These are phyloP conservation scores for Fusarium multiceps DNA, from an alignment of 2,329 filamentous ascomycete species.

Conservation along the genomic window DNA sequence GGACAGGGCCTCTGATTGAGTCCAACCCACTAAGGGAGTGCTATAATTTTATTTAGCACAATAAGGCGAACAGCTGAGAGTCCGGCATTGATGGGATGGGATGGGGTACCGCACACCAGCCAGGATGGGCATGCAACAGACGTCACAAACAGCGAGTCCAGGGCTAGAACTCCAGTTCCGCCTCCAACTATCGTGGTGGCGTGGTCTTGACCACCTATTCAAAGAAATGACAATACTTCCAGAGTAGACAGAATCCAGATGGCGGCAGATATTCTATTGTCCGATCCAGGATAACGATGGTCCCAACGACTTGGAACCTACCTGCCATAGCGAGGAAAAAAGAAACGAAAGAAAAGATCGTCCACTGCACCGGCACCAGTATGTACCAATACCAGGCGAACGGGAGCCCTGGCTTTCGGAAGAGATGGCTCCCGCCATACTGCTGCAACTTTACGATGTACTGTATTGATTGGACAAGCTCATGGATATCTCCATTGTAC, in stretches of 20 bases:
- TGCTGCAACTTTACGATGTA: slow-evolving; percentile 20
- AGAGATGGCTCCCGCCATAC: slow-evolving; percentile 24
- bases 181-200: slow-evolving; percentile 13
- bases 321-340: slow-evolving; percentile 5
- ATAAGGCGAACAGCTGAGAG: slow-evolving; percentile 40
- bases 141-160: slow-evolving; percentile 20
- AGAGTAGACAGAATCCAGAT: background rate
- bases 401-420: slow-evolving; percentile 29
- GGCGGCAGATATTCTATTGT: background rate
- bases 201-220: slow-evolving; percentile 17
- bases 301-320: slow-evolving; percentile 6
- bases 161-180: slow-evolving; percentile 8
- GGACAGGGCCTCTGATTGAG: slow-evolving; percentile 29
- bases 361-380: slow-evolving; percentile 28
- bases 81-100: slow-evolving; percentile 3
- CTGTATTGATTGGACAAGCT: slow-evolving; percentile 14
- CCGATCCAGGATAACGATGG: background rate
- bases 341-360: slow-evolving; percentile 22
- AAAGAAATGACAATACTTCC: background rate
- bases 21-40: slow-evolving; percentile 19
- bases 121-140: slow-evolving; percentile 29
- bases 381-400: slow-evolving; percentile 21
- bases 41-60: slow-evolving; percentile 30
- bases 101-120: slow-evolving; percentile 14
- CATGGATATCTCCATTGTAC: slow-evolving; percentile 10